These are phyloP conservation scores for Penicillium daleae DNA, from an alignment of 495 filamentous ascomycete species.

Conservation along the genomic window DNA sequence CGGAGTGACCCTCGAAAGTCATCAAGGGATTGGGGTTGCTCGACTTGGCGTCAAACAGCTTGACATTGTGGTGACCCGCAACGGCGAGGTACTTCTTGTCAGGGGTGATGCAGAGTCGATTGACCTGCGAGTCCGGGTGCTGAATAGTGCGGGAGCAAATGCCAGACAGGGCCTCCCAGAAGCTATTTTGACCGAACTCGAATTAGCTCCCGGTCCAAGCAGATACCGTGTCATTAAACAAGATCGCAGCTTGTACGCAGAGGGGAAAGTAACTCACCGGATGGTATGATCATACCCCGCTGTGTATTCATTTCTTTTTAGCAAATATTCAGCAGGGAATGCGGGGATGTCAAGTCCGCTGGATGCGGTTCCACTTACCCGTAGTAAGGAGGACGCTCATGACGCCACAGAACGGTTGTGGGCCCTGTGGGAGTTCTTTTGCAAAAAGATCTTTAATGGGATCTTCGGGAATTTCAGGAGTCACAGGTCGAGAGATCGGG, in stretches of 20 bases:
- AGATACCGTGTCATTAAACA: slow-evolving; percentile 4
- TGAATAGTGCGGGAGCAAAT: slow-evolving; percentile 98
- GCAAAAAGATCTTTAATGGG: not conserved
- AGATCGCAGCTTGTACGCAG: not conserved
- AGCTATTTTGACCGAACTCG: slow-evolving; percentile 53
- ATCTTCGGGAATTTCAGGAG: not conserved
- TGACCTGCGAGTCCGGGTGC: slow-evolving; percentile 96
- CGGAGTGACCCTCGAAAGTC: slow-evolving; percentile 92
- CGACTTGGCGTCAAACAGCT: slow-evolving; percentile 97
- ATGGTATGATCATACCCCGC: slow-evolving; percentile 99
- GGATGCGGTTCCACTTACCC: slow-evolving; percentile 54
- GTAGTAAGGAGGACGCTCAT: slow-evolving; percentile 93
- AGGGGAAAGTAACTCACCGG: slow-evolving; percentile 60
- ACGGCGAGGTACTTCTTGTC: slow-evolving; percentile 96
- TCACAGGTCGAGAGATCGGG: not conserved
- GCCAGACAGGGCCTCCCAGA: slow-evolving; percentile 97
- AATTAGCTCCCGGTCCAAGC: not conserved
- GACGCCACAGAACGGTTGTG: not conserved
- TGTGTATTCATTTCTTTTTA: slow-evolving; percentile 50
- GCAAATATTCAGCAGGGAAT: slow-evolving; percentile 30
- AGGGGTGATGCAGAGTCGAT: slow-evolving; percentile 95
- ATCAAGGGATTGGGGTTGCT: slow-evolving; percentile 91
- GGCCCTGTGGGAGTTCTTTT: not conserved
- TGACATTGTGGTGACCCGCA: slow-evolving; percentile 91
- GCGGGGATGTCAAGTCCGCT: slow-evolving; percentile 18